These are phyloP conservation scores for Trypanosomatidae sp. DNA, from an alignment of 208 protist genomes.

Conservation along the genomic window DNA sequence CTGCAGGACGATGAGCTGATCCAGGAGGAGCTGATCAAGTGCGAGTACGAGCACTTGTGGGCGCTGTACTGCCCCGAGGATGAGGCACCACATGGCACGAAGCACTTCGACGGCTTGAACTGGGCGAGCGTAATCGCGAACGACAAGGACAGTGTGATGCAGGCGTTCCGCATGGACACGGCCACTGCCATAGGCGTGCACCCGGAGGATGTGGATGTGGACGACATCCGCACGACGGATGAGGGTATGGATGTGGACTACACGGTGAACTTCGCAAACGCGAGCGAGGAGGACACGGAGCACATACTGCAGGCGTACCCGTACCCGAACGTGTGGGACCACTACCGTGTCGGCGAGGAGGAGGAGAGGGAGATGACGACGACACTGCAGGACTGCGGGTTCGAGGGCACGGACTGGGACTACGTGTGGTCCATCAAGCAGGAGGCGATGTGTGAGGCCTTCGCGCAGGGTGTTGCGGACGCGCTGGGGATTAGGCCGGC, in stretches of 20 bases:
- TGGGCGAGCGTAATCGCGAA: slow-evolving; percentile 39
- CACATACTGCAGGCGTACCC: background rate
- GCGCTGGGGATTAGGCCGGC: slow-evolving; percentile 15
- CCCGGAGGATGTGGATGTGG: slow-evolving; percentile 28
- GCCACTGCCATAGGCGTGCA: slow-evolving; percentile 26
- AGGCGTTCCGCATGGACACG: slow-evolving; percentile 47
- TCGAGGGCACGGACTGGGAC: slow-evolving; percentile 44
- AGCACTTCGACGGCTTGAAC: slow-evolving; percentile 36
- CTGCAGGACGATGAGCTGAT: slow-evolving; percentile 43
- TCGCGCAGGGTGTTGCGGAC: slow-evolving; percentile 27
- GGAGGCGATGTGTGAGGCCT: slow-evolving; percentile 35
- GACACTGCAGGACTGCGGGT: slow-evolving; percentile 13
- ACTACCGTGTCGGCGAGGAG: slow-evolving; percentile 11
- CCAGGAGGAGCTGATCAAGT: slow-evolving; percentile 40
- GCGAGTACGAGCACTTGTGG: slow-evolving; percentile 46
- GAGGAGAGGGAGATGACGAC: background rate
- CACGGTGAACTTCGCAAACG: slow-evolving; percentile 17
- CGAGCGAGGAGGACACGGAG: slow-evolving; percentile 9
- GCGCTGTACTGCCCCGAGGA: slow-evolving; percentile 41
- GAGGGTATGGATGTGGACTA: slow-evolving; percentile 36
- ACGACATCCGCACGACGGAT: slow-evolving; percentile 13
- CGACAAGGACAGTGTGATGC: slow-evolving; percentile 12
- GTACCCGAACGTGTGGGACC: slow-evolving; percentile 43
- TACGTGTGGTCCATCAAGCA: slow-evolving; percentile 30
- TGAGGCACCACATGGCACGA: slow-evolving; percentile 17